Evolutionary conservation across 257 asterid genomes (phyloP).

Genomic region (Mitragyna speciosa): DNA sequence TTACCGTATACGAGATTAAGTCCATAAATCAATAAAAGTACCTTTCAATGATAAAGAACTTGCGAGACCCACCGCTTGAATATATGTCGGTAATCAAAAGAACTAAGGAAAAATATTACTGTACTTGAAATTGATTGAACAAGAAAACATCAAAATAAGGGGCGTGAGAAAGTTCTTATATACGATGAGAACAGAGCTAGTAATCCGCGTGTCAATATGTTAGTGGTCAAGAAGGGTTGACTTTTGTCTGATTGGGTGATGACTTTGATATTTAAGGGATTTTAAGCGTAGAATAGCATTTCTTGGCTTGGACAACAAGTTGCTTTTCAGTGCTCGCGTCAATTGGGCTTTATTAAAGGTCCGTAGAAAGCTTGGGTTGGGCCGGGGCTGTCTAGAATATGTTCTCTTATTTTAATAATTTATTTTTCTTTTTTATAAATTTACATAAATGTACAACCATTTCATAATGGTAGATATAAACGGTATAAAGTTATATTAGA

Average conservation of each 20-base stretch:
- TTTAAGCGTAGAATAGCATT: neutral
- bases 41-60: neutral
- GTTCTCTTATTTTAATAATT: too few relatives aligned
- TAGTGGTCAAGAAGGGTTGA: neutral
- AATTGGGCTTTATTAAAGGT: neutral
- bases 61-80: neutral
- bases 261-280: neutral
- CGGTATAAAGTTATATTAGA: too few relatives aligned
- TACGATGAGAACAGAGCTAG: neutral
- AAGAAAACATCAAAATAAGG: neutral
- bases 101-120: neutral
- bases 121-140: neutral
- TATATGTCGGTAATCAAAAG: too few relatives aligned
- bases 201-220: neutral
- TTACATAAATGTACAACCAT: too few relatives aligned
- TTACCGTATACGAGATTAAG: neutral
- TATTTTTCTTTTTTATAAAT: too few relatives aligned
- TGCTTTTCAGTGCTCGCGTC: neutral
- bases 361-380: neutral
- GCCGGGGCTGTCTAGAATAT: neutral
- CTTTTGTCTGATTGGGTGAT: neutral
- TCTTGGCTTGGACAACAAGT: neutral
- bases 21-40: neutral
- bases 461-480: too few relatives aligned
- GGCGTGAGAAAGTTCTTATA: neutral